Conservation (phyloP, 768 basidiomycete genomes). For the Suillus bovinus region DNA sequence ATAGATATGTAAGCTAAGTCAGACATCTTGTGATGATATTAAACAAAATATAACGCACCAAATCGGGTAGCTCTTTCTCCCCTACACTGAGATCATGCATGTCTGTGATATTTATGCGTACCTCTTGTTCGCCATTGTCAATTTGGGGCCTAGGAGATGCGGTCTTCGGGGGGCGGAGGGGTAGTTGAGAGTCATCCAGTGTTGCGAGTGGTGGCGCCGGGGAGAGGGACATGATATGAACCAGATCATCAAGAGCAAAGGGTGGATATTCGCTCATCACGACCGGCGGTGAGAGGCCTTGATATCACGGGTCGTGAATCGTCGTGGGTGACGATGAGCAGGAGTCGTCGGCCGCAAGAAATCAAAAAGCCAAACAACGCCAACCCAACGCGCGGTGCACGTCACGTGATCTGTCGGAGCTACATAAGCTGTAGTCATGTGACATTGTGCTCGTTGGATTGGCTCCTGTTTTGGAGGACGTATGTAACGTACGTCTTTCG, state of each 20-base stretch:
- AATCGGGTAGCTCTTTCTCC: conserved; percentile 56
- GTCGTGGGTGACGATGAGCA: conserved; percentile 15
- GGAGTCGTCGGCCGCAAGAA: conserved; percentile 17
- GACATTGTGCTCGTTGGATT: conserved; percentile 17
- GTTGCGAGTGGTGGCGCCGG: conserved; percentile 34
- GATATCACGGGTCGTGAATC: conserved; percentile 9
- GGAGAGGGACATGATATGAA: conserved; percentile 53
- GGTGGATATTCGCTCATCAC: conserved; percentile 39
- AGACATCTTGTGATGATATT: conserved; percentile 14
- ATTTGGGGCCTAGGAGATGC: conserved; percentile 41
- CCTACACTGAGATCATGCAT: conserved; percentile 38
- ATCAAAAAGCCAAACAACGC: conserved; percentile 37
- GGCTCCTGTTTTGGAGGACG: background rate
- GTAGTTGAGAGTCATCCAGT: conserved; percentile 22
- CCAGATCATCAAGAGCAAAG: conserved; percentile 56
- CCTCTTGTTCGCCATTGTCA: conserved; percentile 46
- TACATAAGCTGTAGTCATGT: conserved; percentile 26
- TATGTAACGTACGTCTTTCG: background rate
- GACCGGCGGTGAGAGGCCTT: conserved; percentile 7
- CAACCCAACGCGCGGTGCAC: conserved; percentile 36
- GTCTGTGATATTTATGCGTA: conserved; percentile 48
- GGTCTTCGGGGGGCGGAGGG: conserved; percentile 22
- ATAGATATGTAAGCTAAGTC: conserved; percentile 1
- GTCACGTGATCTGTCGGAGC: conserved; percentile 33
- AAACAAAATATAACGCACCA: conserved; percentile 44